Conservation (phyloP, 2,329 filamentous ascomycete genomes). For the Xylariaceae sp. region DNA sequence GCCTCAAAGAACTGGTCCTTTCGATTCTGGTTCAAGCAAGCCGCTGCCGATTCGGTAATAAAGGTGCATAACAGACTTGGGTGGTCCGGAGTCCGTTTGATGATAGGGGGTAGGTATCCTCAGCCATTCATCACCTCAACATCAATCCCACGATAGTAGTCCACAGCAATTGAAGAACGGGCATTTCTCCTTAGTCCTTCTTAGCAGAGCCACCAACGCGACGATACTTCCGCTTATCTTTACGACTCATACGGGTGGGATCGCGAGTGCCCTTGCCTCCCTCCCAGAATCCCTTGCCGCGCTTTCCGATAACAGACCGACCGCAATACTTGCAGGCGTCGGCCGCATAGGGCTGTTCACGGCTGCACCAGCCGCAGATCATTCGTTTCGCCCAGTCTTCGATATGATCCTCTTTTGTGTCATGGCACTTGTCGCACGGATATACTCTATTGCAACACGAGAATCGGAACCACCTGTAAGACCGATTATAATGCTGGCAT, state of each 20-base stretch:
- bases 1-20: too few species aligned
- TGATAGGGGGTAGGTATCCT: too few species aligned
- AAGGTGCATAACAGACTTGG: too few species aligned
- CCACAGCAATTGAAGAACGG: too few species aligned
- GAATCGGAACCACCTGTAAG: conserved; percentile 61
- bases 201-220: conserved; percentile 43
- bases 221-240: conserved; percentile 70
- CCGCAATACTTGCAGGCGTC: conserved; percentile 73
- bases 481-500: conserved; percentile 54
- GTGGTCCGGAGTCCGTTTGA: too few species aligned
- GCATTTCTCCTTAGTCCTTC: conserved; percentile 23
- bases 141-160: too few species aligned
- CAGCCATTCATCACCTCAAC: too few species aligned
- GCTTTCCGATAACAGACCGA: conserved; percentile 60
- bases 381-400: conserved; percentile 81
- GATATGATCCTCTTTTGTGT: conserved; percentile 62
- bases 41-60: too few species aligned
- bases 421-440: conserved; percentile 69
- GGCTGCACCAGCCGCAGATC: conserved; percentile 74
- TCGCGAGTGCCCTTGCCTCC: conserved; percentile 79
- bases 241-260: conserved; percentile 63
- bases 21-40: too few species aligned
- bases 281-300: conserved; percentile 74
- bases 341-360: conserved; percentile 73
- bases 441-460: conserved; percentile 56